Conservation (phyloP, 257 asterid species). For the Nicotiana noctiflora region DNA sequence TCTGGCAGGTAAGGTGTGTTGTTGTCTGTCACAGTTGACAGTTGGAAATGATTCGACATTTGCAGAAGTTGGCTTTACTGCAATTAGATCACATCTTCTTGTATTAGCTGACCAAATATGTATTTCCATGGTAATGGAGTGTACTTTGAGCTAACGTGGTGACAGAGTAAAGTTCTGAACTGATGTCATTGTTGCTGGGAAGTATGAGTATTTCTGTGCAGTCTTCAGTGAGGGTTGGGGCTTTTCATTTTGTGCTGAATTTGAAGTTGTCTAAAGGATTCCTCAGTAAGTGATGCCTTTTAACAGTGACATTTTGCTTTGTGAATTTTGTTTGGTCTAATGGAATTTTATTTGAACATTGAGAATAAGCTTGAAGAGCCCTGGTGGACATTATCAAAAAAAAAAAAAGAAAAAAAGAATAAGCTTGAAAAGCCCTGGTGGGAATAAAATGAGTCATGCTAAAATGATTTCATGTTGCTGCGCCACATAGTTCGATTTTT, state of each 20-base stretch:
- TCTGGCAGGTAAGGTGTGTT: constrained; percentile 65
- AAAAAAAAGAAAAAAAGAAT: background rate
- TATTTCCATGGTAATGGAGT: background rate
- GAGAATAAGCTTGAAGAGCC: background rate
- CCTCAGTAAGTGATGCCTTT: background rate
- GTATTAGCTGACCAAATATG: background rate
- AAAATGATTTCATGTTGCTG: background rate
- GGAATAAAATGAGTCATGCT: background rate
- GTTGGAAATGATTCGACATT: constrained; percentile 4
- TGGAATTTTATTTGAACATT: too few species aligned
- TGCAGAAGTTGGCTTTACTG: background rate
- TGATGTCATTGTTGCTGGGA: background rate
- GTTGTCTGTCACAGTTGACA: constrained; percentile 1
- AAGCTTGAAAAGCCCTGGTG: background rate
- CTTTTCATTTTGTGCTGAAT: background rate
- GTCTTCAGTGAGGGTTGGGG: background rate
- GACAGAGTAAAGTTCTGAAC: background rate
- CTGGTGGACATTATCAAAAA: background rate
- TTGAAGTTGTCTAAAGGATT: background rate
- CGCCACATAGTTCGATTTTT: background rate
- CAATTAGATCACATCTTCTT: background rate
- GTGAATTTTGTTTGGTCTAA: background rate
- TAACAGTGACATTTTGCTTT: background rate
- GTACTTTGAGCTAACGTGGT: background rate
- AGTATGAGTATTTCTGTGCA: background rate